Evolutionary conservation across 2,329 filamentous ascomycete genomes (phyloP).

Genomic region (Pseudonectria buxi): DNA sequence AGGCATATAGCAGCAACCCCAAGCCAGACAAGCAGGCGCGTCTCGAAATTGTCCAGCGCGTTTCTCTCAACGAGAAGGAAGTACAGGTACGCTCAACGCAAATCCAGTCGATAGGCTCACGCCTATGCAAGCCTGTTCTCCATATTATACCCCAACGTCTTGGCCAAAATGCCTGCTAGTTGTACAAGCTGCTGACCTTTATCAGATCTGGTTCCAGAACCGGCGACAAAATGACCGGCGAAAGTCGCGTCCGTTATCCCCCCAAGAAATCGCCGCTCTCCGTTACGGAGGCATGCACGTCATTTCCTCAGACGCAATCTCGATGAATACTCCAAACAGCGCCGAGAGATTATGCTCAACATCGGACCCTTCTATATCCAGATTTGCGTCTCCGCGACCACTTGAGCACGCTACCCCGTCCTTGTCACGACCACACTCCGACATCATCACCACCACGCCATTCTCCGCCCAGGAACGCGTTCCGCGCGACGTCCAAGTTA

Average conservation of each 20-base stretch:
- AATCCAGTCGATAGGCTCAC: not conserved
- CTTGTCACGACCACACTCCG: constrained; percentile 18
- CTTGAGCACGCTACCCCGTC: constrained; percentile 19
- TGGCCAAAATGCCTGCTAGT: constrained; percentile 9
- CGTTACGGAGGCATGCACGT: constrained; percentile 48
- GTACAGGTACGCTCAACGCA: constrained; percentile 65
- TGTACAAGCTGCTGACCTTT: constrained; percentile 9
- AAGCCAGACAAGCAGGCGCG: constrained; percentile 90
- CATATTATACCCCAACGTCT: constrained; percentile 7
- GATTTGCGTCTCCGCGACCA: constrained; percentile 17
- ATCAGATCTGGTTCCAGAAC: constrained; percentile 98
- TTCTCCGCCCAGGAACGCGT: constrained; percentile 13
- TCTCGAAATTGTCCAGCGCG: constrained; percentile 74
- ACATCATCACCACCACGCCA: constrained; percentile 20
- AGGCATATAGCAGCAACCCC: constrained; percentile 74
- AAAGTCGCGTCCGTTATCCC: constrained; percentile 75
- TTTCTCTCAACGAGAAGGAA: constrained; percentile 89
- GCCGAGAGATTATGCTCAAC: constrained; percentile 20
- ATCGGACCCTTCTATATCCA: constrained; percentile 22
- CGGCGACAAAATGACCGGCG: constrained; percentile 86
- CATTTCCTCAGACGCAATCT: constrained; percentile 40
- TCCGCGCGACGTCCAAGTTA: constrained; percentile 13
- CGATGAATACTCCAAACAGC: constrained; percentile 20
- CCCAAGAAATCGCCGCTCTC: constrained; percentile 64
- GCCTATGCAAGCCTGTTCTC: constrained; percentile 6